Evolutionary conservation across 106 monocot genomes (phyloP).

Genomic region (Dendrobium catenatum): DNA sequence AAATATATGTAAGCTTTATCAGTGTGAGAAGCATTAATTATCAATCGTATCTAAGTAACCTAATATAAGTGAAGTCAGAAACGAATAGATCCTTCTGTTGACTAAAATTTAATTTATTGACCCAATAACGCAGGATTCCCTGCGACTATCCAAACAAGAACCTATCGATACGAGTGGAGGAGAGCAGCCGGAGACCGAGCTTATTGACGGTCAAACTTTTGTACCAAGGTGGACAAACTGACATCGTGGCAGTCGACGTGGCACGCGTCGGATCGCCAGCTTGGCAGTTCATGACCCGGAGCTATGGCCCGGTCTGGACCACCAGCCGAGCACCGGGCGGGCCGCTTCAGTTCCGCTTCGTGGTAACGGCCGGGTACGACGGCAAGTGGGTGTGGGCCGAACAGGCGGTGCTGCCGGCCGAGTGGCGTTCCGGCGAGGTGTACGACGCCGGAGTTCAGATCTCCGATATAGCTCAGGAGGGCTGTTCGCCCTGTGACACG

Average conservation of each 20-base stretch:
- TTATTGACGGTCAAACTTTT: conserved; percentile 54
- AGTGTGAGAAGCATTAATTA: too few relatives aligned
- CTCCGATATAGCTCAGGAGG: conserved; percentile 70
- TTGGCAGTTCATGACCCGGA: conserved; percentile 64
- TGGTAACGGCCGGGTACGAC: conserved; percentile 77
- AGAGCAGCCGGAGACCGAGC: conserved; percentile 45
- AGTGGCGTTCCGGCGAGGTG: conserved; percentile 52
- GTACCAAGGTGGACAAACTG: conserved; percentile 88
- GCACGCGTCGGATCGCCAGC: conserved; percentile 31
- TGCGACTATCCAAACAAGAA: conserved; percentile 59
- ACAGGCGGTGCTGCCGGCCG: conserved; percentile 46
- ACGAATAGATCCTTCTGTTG: too few relatives aligned
- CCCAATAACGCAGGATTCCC: conserved; percentile 37
- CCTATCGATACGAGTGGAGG: conserved; percentile 64
- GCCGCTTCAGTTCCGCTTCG: conserved; percentile 66
- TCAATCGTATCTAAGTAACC: too few relatives aligned
- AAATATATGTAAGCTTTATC: too few relatives aligned
- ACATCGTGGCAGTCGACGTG: conserved; percentile 56
- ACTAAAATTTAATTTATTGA: too few relatives aligned
- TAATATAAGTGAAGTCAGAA: too few relatives aligned
- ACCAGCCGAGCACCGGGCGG: conserved; percentile 46
- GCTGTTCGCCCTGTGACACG: conserved; percentile 55
- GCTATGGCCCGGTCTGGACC: conserved; percentile 61
- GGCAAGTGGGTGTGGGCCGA: conserved; percentile 85
- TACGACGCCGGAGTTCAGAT: conserved; percentile 78